These are phyloP conservation scores for Yamadazyma membranifaciens DNA, from an alignment of 1,139 yeast species.

Conservation along the genomic window DNA sequence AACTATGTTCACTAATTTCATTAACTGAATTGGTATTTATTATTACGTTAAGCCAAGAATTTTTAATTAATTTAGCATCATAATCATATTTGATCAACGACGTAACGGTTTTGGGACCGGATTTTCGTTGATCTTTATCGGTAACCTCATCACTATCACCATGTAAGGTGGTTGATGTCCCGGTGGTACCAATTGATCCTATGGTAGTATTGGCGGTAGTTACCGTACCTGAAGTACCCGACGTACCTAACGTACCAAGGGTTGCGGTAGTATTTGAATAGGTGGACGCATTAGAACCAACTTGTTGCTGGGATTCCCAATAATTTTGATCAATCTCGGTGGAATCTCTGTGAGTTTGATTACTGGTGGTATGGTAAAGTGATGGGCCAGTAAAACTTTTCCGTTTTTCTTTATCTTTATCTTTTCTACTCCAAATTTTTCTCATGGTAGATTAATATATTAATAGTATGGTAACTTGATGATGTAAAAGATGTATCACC, in stretches of 20 bases:
- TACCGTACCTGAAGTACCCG: background rate
- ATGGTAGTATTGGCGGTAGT: background rate
- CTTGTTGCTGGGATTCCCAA: background rate
- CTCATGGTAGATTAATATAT: conserved; percentile 17
- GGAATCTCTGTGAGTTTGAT: conserved; percentile 5
- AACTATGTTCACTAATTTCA: conserved; percentile 37
- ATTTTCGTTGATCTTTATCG: background rate
- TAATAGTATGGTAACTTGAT: too few relatives aligned
- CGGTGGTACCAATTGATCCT: background rate
- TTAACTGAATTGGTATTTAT: conserved; percentile 25
- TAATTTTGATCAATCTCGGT: background rate
- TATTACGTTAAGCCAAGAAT: conserved; percentile 45
- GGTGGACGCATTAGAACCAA: conserved; percentile 1
- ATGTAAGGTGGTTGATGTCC: background rate
- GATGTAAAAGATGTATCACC: too few relatives aligned
- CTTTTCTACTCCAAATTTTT: conserved; percentile 22
- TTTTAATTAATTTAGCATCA: conserved; percentile 32
- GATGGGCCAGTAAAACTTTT: conserved; percentile 11
- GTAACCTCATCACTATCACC: background rate
- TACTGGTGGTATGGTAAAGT: conserved; percentile 8
- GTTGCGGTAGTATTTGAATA: background rate
- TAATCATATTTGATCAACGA: conserved; percentile 33
- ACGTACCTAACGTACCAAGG: background rate
- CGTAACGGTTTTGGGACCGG: conserved; percentile 11
- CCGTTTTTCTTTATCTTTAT: conserved; percentile 16